Base-by-base conservation (phyloP, 495 filamentous ascomycete species). In the Podospora pseudocomata region DNA sequence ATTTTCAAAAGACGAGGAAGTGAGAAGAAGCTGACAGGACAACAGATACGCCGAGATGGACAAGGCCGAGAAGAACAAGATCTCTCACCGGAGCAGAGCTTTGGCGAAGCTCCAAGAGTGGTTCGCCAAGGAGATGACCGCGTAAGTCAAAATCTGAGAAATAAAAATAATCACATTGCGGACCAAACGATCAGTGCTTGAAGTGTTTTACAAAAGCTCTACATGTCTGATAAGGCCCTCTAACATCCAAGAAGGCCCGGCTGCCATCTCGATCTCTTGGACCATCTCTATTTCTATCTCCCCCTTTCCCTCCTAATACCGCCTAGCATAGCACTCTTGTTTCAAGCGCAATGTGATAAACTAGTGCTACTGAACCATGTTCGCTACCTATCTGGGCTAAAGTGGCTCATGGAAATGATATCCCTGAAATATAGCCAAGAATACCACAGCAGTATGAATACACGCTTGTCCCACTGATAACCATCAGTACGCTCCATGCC, bases 31-130 rank as follows among this genome's bases (percentile, higher is more conserved):
- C 64, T 13, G 15, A 61, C 63, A 9, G 58, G 16, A 49, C 9
- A 6, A 53, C 32, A 89, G 86, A 6, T 89, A 96, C 75, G 96
- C 95, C 27, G 95, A 99, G 82, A 99, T 99, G 95, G 90, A 92
- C 60, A 92, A 93, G 78, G 84, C 79, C 30, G 88, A 89, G 75
- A 99, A 99, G 90, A 98, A 98, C 81, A 84, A 85, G 72, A 90
- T 98, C 70, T 97, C 92, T 44, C 95, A 99, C 3, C 60, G 70
- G 55, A 75, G 75, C 19, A 75, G 77, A 64, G 74, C 72, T 18
- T 44, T 77, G 56, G 54, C 73, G 15, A 70, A 71, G 64, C 70
- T 78, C 16, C 71, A 74, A 61, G 67, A 72, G 49, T 99, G 94
- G 94, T 80, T 99, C 70, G 83, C 87, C 68, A 83, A 86, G 70